Percentiles rank a stretch among this genome's conserved stretches.
These are phyloP conservation scores for Solanum chacoense DNA, from an alignment of 305 asterid species.

Conservation along the genomic window DNA sequence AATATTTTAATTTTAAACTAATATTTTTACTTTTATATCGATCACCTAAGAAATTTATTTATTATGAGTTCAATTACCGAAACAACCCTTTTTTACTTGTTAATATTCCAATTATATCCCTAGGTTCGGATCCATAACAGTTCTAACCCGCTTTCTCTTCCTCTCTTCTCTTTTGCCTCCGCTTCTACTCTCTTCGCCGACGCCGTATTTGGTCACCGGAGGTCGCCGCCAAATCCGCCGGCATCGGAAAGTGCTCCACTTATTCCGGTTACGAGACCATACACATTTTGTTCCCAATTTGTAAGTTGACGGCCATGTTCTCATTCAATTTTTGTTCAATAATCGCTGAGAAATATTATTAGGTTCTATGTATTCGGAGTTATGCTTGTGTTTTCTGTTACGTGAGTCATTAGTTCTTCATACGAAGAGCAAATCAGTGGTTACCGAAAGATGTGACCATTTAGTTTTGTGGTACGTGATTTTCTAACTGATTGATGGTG, in stretches of 20 bases:
- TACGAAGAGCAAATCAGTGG: background rate
- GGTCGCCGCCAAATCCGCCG: background rate
- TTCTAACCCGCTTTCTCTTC: background rate
- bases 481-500: background rate
- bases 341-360: background rate
- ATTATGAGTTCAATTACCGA: background rate
- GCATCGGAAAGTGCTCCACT: background rate
- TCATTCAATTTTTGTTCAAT: background rate
- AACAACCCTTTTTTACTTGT: background rate
- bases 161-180: constrained; percentile 11
- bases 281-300: background rate
- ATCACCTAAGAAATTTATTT: background rate
- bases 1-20: background rate
- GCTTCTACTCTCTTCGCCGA: background rate
- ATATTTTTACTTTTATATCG: background rate
- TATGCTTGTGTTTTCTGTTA: background rate
- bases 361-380: background rate
- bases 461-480: background rate
- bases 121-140: background rate
- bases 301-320: background rate
- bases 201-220: background rate
- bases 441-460: background rate
- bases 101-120: background rate
- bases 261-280: background rate
- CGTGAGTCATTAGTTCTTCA: background rate